Evolutionary conservation across 2,329 filamentous ascomycete genomes (phyloP).

Genomic region (Metarhizium rileyi): DNA sequence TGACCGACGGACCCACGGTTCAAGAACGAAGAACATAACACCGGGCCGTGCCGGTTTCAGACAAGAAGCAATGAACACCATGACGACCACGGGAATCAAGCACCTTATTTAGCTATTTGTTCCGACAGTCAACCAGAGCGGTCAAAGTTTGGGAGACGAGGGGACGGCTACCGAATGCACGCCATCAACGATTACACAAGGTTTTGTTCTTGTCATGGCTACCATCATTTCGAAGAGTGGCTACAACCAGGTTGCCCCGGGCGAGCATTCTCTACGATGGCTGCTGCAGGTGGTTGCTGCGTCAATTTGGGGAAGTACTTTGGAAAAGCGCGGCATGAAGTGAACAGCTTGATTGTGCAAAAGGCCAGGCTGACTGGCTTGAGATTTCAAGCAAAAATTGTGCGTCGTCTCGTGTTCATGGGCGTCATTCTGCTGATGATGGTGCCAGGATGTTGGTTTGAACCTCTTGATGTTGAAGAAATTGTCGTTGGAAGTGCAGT

Average conservation of each 20-base stretch:
- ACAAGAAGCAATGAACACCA: too few species aligned
- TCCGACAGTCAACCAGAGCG: too few species aligned
- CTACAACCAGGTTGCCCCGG: background rate
- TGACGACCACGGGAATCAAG: too few species aligned
- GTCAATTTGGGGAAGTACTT: background rate
- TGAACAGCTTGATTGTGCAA: background rate
- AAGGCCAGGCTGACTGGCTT: background rate
- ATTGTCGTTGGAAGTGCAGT: background rate
- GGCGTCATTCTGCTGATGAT: background rate
- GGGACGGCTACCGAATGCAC: too few species aligned
- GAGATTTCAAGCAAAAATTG: background rate
- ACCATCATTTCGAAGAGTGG: too few species aligned
- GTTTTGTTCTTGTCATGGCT: too few species aligned
- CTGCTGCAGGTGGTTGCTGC: background rate
- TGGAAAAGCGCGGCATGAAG: background rate
- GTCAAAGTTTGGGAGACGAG: too few species aligned
- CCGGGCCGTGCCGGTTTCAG: too few species aligned
- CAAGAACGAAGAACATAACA: too few species aligned
- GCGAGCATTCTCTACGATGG: background rate
- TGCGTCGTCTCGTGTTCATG: background rate
- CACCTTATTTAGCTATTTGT: too few species aligned
- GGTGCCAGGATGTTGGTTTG: background rate
- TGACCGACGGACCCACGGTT: too few species aligned
- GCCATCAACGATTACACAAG: too few species aligned
- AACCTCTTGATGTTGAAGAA: background rate